These are phyloP conservation scores for Polysphondylium violaceum DNA, from an alignment of 78 protist genomes.

Conservation along the genomic window DNA sequence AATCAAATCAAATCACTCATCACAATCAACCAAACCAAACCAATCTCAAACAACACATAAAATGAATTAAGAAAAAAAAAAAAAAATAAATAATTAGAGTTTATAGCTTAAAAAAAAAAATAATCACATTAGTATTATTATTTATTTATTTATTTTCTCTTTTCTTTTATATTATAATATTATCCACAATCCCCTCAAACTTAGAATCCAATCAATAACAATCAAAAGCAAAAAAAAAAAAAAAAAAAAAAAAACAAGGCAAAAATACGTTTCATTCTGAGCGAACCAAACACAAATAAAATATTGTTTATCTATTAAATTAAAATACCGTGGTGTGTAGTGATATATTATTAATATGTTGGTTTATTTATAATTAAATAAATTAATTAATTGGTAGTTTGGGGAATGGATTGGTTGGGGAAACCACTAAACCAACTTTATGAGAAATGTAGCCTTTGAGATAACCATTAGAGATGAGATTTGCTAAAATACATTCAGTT, in stretches of 20 bases:
- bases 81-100: not conserved
- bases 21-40: not conserved
- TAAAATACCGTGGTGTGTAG: not conserved
- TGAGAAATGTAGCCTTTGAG: constrained; percentile 83
- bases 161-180: too few relatives aligned
- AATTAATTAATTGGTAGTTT: constrained; percentile 25
- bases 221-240: not conserved
- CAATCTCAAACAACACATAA: not conserved
- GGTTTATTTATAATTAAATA: not conserved
- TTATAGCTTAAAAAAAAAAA: not conserved
- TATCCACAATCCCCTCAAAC: too few relatives aligned
- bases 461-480: constrained; percentile 72
- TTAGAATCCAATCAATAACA: too few relatives aligned
- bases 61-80: not conserved
- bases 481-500: constrained; percentile 77
- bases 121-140: not conserved
- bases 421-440: constrained; percentile 61
- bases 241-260: not conserved
- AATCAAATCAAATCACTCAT: not conserved
- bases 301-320: not conserved
- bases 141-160: too few relatives aligned
- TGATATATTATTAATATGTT: not conserved
- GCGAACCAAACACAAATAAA: not conserved
- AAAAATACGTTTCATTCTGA: too few relatives aligned
- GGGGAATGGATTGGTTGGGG: constrained; percentile 73